Percentiles rank a stretch among this genome's conserved stretches.
Evolutionary conservation across 176 grass and related monocot species (phyloP).

Genomic region (Dendrocalamus sinicus): DNA sequence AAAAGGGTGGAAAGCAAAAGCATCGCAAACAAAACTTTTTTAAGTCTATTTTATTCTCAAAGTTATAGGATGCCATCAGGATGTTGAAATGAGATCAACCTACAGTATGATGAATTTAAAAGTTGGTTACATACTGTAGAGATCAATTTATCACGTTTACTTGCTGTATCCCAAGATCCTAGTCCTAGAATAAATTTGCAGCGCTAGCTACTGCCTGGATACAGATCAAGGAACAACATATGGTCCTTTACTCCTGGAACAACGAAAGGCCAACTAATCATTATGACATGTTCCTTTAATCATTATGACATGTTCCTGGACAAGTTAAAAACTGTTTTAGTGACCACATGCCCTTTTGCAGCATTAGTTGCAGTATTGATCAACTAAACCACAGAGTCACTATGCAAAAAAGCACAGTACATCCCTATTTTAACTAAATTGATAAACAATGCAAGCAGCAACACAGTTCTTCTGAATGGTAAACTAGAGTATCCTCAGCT

Average conservation of each 20-base stretch:
- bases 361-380: neutral
- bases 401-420: neutral
- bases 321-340: neutral
- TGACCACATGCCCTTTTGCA: neutral
- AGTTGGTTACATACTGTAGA: neutral
- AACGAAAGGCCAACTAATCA: neutral
- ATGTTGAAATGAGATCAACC: neutral
- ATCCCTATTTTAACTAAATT: conserved; percentile 8
- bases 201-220: neutral
- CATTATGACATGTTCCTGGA: neutral
- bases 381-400: neutral
- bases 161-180: neutral
- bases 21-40: neutral
- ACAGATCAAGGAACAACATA: neutral
- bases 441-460: neutral
- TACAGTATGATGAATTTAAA: neutral
- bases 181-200: conserved; percentile 1
- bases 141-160: neutral
- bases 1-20: neutral
- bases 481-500: conserved; percentile 9
- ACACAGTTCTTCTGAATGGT: neutral
- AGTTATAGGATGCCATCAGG: neutral
- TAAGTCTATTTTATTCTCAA: neutral
- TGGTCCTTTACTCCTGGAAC: neutral
- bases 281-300: neutral